phyloP scores from a whole-genome alignment of 225 moss, liverwort and hornwort species.

The Pseudoscleropodium purum region DNA sequence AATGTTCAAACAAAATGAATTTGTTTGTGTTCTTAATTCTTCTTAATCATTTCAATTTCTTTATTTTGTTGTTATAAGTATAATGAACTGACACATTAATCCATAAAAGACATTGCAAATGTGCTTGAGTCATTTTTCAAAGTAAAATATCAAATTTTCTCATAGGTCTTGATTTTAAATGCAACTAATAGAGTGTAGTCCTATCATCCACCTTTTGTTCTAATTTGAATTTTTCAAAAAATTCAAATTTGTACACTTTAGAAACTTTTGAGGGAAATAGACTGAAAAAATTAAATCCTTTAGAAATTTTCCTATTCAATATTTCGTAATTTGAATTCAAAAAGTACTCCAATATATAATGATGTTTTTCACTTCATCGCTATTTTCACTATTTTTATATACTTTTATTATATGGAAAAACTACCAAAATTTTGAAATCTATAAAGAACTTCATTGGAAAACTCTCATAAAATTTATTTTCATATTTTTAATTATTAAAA shows the following conservation, averaged over 20 bases:
- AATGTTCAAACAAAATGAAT: not conserved
- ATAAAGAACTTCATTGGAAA: not conserved
- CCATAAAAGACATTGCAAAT: not conserved
- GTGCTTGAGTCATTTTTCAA: not conserved
- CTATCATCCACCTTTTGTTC: not conserved
- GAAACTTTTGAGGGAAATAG: not conserved
- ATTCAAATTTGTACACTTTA: not conserved
- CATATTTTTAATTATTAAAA: not conserved
- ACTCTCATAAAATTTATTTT: not conserved
- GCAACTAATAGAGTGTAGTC: not conserved
- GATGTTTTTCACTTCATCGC: not conserved
- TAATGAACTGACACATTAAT: not conserved
- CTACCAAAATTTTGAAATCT: not conserved
- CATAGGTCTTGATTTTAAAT: not conserved
- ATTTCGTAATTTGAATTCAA: not conserved
- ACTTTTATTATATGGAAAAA: no score
- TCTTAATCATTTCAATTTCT: not conserved
- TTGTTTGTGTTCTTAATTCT: no score
- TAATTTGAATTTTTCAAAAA: not conserved
- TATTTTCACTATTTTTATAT: not conserved
- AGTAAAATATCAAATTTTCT: not conserved
- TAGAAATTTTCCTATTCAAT: not conserved
- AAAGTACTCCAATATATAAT: not conserved
- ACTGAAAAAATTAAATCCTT: no score
- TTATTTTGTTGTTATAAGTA: not conserved